Percentiles rank a stretch among this genome's conserved stretches.
These are phyloP conservation scores for Xerocomellus chrysenteron DNA, from an alignment of 768 basidiomycete genomes.

Conservation along the genomic window DNA sequence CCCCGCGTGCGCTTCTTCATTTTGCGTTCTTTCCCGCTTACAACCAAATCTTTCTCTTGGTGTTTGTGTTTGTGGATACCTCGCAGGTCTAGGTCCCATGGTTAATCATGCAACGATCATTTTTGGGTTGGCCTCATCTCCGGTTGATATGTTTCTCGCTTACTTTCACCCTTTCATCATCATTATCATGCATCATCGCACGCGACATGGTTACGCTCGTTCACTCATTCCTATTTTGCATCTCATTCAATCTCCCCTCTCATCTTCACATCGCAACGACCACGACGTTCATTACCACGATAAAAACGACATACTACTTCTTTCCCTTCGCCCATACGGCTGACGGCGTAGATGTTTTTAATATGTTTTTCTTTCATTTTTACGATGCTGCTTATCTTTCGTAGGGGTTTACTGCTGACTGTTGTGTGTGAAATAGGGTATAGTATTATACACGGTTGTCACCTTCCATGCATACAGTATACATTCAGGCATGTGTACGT, in stretches of 20 bases:
- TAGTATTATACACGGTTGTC: constrained; percentile 9
- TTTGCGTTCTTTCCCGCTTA: neutral
- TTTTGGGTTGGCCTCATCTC: constrained; percentile 4
- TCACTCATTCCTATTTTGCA: constrained; percentile 18
- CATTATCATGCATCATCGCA: constrained; percentile 21
- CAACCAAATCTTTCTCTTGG: neutral
- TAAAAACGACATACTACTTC: constrained; percentile 1
- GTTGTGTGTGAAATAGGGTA: constrained; percentile 17
- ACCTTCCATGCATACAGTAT: constrained; percentile 5
- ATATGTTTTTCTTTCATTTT: neutral
- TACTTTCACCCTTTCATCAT: neutral
- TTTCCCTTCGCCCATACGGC: neutral
- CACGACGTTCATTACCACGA: constrained; percentile 4
- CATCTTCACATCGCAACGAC: constrained; percentile 4
- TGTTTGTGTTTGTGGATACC: constrained; percentile 8
- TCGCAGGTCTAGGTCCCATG: constrained; percentile 18
- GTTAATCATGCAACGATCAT: constrained; percentile 15
- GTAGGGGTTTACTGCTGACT: constrained; percentile 10
- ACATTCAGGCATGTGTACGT: constrained; percentile 1
- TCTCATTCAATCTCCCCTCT: neutral
- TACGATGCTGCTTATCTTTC: neutral
- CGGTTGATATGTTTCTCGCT: constrained; percentile 8
- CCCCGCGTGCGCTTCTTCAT: too few species aligned
- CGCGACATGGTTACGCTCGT: constrained; percentile 9
- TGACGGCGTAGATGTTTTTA: constrained; percentile 13